Conservation (phyloP, 148 eudicot species). For the Euryodendron excelsum region DNA sequence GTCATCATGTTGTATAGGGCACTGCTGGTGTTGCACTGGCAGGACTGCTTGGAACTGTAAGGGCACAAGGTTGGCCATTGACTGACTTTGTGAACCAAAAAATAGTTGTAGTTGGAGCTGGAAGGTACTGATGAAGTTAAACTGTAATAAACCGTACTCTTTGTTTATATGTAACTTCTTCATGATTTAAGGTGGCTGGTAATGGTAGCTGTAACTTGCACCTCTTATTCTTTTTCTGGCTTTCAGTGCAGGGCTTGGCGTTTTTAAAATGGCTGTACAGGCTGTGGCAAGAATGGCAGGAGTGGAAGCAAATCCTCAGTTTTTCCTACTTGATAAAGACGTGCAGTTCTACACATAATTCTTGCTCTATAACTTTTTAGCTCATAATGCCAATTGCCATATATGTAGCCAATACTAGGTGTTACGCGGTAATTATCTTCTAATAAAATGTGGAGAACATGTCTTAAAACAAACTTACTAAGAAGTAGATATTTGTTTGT, state of each 20-base stretch:
- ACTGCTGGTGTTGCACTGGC: slow-evolving; percentile 99
- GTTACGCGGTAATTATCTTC: neutral
- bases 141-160: neutral
- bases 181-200: slow-evolving; percentile 1
- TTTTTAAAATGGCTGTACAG: slow-evolving; percentile 83
- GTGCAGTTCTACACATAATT: slow-evolving; percentile 33
- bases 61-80: slow-evolving; percentile 93
- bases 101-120: slow-evolving; percentile 96
- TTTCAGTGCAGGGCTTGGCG: slow-evolving; percentile 99
- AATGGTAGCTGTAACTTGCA: neutral
- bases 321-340: slow-evolving; percentile 90
- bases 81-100: slow-evolving; percentile 84
- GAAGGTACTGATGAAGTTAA: slow-evolving; percentile 53
- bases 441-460: neutral
- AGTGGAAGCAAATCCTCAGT: slow-evolving; percentile 63
- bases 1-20: slow-evolving; percentile 47
- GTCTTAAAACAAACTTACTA: neutral
- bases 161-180: slow-evolving; percentile 5
- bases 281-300: slow-evolving; percentile 83
- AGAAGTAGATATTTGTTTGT: neutral
- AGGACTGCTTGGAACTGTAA: slow-evolving; percentile 89
- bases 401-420: neutral
- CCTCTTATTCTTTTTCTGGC: slow-evolving; percentile 20
- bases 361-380: neutral
- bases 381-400: neutral